These are phyloP conservation scores for Aurinia saxatilis DNA, from an alignment of 345 rosid species.

Conservation along the genomic window DNA sequence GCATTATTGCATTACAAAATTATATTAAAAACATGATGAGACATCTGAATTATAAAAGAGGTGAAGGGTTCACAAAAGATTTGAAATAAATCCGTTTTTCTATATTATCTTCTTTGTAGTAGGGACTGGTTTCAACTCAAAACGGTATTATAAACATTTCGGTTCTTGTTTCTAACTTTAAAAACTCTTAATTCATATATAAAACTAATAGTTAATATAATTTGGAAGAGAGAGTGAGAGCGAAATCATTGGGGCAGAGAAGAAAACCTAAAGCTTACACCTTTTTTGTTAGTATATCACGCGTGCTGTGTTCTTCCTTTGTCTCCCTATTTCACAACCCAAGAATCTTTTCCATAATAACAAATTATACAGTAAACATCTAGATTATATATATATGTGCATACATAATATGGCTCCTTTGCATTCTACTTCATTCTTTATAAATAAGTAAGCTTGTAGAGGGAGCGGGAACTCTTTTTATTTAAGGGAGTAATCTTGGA, in stretches of 20 bases:
- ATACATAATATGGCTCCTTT: neutral
- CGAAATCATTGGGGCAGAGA: constrained; percentile 19
- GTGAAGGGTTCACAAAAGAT: too few species aligned
- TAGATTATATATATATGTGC: neutral
- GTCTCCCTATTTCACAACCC: constrained; percentile 49
- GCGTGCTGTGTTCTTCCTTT: constrained; percentile 40
- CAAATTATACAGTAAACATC: neutral
- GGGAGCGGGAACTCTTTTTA: too few species aligned
- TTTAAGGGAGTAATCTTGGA: neutral
- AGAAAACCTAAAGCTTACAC: constrained; percentile 29
- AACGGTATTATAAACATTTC: neutral
- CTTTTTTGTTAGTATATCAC: constrained; percentile 36
- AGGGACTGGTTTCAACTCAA: constrained; percentile 10
- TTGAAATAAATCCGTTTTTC: neutral
- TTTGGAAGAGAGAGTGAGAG: constrained; percentile 21
- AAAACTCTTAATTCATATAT: neutral
- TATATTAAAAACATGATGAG: constrained; percentile 14
- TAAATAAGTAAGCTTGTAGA: constrained; percentile 1
- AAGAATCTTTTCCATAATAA: constrained; percentile 25
- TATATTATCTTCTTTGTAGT: constrained; percentile 7
- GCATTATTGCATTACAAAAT: constrained; percentile 11
- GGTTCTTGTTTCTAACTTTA: neutral
- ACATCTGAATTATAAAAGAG: constrained; percentile 17
- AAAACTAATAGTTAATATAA: too few species aligned
- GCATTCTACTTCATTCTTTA: constrained; percentile 9